A percentile compares a stretch with the other conserved stretches of the same genome.
Evolutionary conservation across 805 yeast species (phyloP).

Genomic region (Ogataea corticis): DNA sequence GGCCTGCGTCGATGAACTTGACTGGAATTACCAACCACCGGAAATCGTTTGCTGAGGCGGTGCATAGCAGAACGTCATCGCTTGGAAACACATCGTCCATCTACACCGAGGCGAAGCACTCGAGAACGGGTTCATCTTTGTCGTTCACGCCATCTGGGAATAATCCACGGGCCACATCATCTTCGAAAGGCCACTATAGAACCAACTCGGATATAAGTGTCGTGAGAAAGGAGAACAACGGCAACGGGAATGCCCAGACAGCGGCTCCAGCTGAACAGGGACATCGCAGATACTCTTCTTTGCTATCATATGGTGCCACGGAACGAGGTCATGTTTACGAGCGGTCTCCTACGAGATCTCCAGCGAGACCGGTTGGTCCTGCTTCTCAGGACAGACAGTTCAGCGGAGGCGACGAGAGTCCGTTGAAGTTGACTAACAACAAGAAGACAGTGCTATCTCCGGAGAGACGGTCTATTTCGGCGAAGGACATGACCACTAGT

Average conservation of each 20-base stretch:
- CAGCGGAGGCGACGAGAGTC: slow-evolving; percentile 16
- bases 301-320: slow-evolving; percentile 44
- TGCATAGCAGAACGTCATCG: slow-evolving; percentile 31
- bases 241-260: neutral
- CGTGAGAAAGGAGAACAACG: slow-evolving; percentile 24
- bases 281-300: slow-evolving; percentile 63
- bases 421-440: slow-evolving; percentile 16
- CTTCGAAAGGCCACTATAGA: slow-evolving; percentile 40
- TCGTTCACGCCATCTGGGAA: slow-evolving; percentile 25
- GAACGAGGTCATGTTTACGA: slow-evolving; percentile 25
- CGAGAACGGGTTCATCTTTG: slow-evolving; percentile 37
- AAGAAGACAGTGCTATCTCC: slow-evolving; percentile 22
- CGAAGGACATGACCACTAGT: slow-evolving; percentile 38
- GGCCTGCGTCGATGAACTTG: neutral
- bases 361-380: slow-evolving; percentile 7
- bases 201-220: slow-evolving; percentile 44
- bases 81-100: slow-evolving; percentile 38
- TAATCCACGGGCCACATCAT: slow-evolving; percentile 21
- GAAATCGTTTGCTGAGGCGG: slow-evolving; percentile 13
- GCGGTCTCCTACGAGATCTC: slow-evolving; percentile 17
- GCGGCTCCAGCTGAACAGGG: slow-evolving; percentile 1
- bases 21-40: slow-evolving; percentile 9
- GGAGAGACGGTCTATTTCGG: slow-evolving; percentile 53
- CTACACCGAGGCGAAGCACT: slow-evolving; percentile 42
- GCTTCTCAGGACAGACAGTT: slow-evolving; percentile 11